Percentiles rank a stretch among this genome's conserved stretches.
These are phyloP conservation scores for Nemania bipapillata DNA, from an alignment of 2,329 filamentous ascomycete genomes.

Conservation along the genomic window DNA sequence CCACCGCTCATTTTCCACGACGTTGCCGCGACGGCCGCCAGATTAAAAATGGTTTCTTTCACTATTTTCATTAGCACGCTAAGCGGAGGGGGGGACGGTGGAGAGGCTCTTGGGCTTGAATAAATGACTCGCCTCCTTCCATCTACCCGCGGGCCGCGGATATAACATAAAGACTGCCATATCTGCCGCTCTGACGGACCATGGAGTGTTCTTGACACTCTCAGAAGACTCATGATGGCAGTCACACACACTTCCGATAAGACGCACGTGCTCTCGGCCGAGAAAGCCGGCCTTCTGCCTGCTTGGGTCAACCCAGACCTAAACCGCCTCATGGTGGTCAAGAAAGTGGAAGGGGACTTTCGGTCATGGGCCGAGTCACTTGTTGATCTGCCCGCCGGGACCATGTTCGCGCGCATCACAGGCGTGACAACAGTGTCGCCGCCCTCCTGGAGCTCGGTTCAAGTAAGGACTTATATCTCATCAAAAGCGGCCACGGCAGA, in stretches of 20 bases:
- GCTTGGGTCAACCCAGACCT: constrained; percentile 37
- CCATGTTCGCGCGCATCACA: constrained; percentile 32
- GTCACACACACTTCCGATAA: background rate
- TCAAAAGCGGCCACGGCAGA: background rate
- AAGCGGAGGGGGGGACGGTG: constrained; percentile 26
- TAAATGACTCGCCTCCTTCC: constrained; percentile 30
- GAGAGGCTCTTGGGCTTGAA: constrained; percentile 15
- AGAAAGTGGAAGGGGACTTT: constrained; percentile 16
- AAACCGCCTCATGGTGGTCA: constrained; percentile 27
- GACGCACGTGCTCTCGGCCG: constrained; percentile 3
- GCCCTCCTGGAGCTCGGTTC: constrained; percentile 27
- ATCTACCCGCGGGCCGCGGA: constrained; percentile 6
- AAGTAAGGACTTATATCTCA: constrained; percentile 14
- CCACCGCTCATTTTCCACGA: background rate
- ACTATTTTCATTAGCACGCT: constrained; percentile 10
- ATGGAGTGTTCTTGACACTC: background rate
- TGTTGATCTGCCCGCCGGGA: constrained; percentile 32
- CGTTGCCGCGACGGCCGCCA: constrained; percentile 30
- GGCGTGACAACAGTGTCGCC: constrained; percentile 1
- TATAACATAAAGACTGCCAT: background rate
- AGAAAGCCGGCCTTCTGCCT: constrained; percentile 15
- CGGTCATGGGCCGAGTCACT: constrained; percentile 30
- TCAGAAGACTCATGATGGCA: constrained; percentile 7
- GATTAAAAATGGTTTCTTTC: constrained; percentile 22
- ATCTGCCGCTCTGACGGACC: background rate